Conservation (phyloP, 2,329 filamentous ascomycete species). For the Penicillium brasilianum region DNA sequence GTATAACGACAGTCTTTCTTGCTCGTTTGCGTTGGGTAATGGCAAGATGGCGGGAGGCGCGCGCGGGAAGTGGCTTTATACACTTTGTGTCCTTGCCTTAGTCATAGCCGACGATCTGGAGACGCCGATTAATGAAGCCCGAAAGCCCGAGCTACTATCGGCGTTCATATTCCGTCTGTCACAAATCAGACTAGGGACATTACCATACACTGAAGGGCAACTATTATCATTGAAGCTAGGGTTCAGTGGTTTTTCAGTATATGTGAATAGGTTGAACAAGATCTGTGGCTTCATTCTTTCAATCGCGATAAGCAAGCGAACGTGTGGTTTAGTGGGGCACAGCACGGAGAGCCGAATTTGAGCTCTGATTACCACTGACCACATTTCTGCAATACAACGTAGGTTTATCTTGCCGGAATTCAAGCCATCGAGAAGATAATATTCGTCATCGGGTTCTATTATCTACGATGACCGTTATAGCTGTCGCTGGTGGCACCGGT, state of each 20-base stretch:
- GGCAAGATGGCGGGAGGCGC: neutral
- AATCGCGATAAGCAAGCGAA: constrained; percentile 7
- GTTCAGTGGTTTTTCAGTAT: neutral
- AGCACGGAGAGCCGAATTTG: constrained; percentile 13
- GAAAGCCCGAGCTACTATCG: constrained; percentile 30
- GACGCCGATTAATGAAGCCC: constrained; percentile 32
- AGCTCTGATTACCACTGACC: constrained; percentile 1
- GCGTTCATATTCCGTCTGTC: constrained; percentile 6
- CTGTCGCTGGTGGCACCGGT: constrained; percentile 55
- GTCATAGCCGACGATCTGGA: constrained; percentile 25
- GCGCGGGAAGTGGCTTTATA: constrained; percentile 24
- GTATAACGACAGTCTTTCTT: neutral
- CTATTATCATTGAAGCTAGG: neutral
- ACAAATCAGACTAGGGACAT: neutral
- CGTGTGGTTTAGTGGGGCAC: constrained; percentile 17
- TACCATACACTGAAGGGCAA: neutral
- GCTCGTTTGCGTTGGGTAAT: neutral
- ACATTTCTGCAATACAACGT: neutral
- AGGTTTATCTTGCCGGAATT: neutral
- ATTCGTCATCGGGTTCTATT: neutral
- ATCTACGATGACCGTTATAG: constrained; percentile 47
- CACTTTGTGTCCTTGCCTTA: constrained; percentile 24
- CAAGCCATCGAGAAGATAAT: neutral
- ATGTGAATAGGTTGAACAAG: neutral
- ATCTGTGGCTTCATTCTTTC: neutral